Evolutionary conservation across 331 rosid genomes (phyloP).

Genomic region (Quercus lobata): DNA sequence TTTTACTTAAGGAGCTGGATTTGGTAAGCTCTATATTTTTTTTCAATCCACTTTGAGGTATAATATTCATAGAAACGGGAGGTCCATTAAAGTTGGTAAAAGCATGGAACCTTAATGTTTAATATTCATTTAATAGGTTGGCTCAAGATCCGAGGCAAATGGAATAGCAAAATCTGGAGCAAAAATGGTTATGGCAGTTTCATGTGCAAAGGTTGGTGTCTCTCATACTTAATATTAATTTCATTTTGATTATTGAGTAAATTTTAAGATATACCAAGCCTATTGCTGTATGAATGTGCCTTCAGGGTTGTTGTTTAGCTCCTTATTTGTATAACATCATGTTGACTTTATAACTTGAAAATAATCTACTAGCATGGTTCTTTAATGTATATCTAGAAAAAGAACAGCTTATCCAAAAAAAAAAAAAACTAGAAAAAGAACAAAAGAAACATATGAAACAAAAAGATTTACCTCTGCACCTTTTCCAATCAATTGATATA

Average conservation of each 20-base stretch:
- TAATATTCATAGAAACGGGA: neutral
- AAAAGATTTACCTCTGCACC: neutral
- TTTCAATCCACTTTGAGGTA: neutral
- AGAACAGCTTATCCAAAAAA: neutral
- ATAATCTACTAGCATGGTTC: neutral
- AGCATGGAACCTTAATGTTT: slow-evolving; percentile 11
- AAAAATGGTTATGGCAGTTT: slow-evolving; percentile 97
- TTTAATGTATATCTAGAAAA: neutral
- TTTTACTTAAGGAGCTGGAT: neutral
- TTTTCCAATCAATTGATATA: slow-evolving; percentile 26
- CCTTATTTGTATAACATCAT: neutral
- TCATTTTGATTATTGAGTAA: neutral
- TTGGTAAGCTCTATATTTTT: neutral
- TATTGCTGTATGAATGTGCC: neutral
- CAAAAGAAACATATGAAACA: neutral
- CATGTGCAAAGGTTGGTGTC: slow-evolving; percentile 86
- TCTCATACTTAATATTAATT: neutral
- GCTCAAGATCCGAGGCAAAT: slow-evolving; percentile 90
- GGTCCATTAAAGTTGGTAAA: neutral
- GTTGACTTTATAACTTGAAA: neutral
- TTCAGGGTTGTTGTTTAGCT: neutral
- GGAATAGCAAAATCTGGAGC: slow-evolving; percentile 97
- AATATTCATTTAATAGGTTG: slow-evolving; percentile 55
- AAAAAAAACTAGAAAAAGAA: neutral
- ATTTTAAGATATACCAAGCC: neutral